Evolutionary conservation across 2,329 filamentous ascomycete genomes (phyloP), one percentile per base, ranked within the genome.

Genomic region (Metarhizium brunneum): DNA sequence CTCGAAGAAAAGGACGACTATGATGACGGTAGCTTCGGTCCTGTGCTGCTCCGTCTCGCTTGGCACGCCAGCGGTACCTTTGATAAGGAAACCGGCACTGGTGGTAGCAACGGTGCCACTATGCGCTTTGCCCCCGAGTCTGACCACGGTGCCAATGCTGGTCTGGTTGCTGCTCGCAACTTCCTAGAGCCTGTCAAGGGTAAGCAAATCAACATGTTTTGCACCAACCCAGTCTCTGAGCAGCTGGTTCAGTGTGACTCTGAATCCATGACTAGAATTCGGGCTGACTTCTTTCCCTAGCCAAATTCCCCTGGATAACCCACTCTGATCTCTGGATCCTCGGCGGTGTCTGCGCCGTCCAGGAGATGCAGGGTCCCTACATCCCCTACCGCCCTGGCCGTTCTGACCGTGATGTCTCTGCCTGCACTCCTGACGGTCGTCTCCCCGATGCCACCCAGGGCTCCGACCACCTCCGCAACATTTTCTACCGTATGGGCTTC

Each of bases 311-410:
- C 53, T 97, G 92, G 94, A 96, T 97, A 75, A 81, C 82, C 59
- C 95, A 96, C 82, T 95, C 91, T 14, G 92, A 99, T 70, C 86
- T 99, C 63, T 97, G 92, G 94, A 97, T 94, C 59, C 84, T 99
- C 56, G 86, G 75, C 54, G 94, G 90, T 68, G 85, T 94, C 61
- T 83, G 79, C 69, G 89, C 92, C 63, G 85, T 97, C 70, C 92
- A 97, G 77, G 92, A 99, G 76, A 92, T 96, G 86, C 84, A 92
- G 70, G 92, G 92, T 6, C 92, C 92, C 59, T 75, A 78, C 65
- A 85, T 99, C 64, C 90, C 91, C 58, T 99, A 85, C 86, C 83
- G 92, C 66, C 90, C 92, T 52, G 92, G 92, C 66, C 90, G 92
- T 66, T 60, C 73, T 57, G 92, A 99, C 74, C 81, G 81, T 65